These are phyloP conservation scores for Globisporangium yorkense DNA, from an alignment of 352 stramenopile genomes.

Conservation along the genomic window DNA sequence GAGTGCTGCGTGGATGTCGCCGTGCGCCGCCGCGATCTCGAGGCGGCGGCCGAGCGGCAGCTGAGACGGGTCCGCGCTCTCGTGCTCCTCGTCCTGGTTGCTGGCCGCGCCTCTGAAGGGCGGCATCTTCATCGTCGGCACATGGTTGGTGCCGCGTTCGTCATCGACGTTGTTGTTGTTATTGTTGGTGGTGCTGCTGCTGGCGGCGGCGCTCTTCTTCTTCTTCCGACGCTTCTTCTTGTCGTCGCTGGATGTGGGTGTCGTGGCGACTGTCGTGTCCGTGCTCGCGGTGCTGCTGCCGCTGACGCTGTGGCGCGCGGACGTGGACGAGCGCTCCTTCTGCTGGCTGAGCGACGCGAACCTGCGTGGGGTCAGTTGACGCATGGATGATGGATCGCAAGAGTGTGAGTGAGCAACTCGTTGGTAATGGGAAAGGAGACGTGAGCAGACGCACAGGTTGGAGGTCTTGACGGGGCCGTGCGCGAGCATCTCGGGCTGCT, in stretches of 20 bases:
- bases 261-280: constrained; percentile 10
- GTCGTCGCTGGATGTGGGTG: constrained; percentile 15
- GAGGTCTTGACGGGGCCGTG: constrained; percentile 32
- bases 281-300: constrained; percentile 20
- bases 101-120: constrained; percentile 1
- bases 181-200: background rate
- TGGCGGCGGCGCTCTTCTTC: constrained; percentile 11
- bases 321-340: constrained; percentile 2
- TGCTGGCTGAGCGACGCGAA: constrained; percentile 9
- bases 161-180: constrained; percentile 2
- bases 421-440: background rate
- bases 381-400: no score
- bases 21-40: constrained; percentile 61
- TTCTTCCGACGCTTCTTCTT: constrained; percentile 35
- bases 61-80: constrained; percentile 22
- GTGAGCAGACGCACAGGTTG: constrained; percentile 20
- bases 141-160: constrained; percentile 3
- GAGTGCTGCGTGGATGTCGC: constrained; percentile 64
- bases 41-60: constrained; percentile 49
- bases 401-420: no score
- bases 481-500: constrained; percentile 16
- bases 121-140: constrained; percentile 1
- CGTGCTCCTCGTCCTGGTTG: constrained; percentile 7
- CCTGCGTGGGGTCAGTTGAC: constrained; percentile 1
- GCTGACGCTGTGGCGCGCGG: constrained; percentile 13